Conservation (phyloP, 495 filamentous ascomycete species). For the Neurospora pannonica region DNA sequence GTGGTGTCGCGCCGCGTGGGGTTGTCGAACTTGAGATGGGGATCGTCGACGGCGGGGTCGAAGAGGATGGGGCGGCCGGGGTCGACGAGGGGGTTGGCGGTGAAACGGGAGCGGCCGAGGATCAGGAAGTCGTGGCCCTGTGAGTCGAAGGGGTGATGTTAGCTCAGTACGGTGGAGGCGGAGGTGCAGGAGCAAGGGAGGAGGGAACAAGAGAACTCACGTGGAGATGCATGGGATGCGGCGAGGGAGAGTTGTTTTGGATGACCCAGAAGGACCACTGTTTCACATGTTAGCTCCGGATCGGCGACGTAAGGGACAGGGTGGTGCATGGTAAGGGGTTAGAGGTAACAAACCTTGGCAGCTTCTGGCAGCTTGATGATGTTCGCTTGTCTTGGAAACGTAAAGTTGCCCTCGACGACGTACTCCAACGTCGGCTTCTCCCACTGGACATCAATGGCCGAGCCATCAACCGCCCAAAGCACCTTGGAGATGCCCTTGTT, state of each 20-base stretch:
- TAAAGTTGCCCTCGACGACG: conserved; percentile 23
- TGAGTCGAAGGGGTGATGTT: neutral
- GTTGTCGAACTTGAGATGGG: conserved; percentile 21
- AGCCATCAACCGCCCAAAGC: conserved; percentile 17
- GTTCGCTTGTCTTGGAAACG: conserved; percentile 22
- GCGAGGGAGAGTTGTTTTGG: conserved; percentile 11
- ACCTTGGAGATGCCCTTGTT: neutral
- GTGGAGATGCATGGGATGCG: conserved; percentile 46
- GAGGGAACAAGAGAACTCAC: conserved; percentile 3
- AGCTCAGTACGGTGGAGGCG: neutral
- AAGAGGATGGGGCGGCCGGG: neutral
- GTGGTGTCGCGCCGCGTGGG: conserved; percentile 29
- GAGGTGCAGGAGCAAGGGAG: neutral
- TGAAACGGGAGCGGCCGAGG: conserved; percentile 28
- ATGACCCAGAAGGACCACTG: conserved; percentile 38
- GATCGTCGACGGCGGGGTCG: conserved; percentile 9
- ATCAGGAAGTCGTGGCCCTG: conserved; percentile 47
- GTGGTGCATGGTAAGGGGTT: conserved; percentile 11
- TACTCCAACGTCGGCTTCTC: conserved; percentile 27
- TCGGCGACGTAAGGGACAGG: neutral
- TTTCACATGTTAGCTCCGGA: conserved; percentile 6
- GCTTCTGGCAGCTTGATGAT: conserved; percentile 27
- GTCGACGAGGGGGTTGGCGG: neutral
- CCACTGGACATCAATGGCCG: conserved; percentile 20
- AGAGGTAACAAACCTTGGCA: conserved; percentile 31